These are phyloP conservation scores for Paraphaeosphaeria minitans DNA, from an alignment of 2,329 filamentous ascomycete genomes.

Conservation along the genomic window DNA sequence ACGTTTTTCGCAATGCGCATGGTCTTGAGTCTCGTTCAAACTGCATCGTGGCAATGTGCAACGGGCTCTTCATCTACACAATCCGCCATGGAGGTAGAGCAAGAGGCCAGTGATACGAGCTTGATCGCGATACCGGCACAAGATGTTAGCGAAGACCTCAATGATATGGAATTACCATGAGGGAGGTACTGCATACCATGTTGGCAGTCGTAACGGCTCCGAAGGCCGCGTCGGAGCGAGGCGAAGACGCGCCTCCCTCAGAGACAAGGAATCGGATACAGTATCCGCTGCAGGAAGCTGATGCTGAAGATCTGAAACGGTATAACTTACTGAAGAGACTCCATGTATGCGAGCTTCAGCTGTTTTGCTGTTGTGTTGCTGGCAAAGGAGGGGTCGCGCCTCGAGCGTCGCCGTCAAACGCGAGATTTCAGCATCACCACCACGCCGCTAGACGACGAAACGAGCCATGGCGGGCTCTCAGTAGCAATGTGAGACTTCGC, in stretches of 20 bases:
- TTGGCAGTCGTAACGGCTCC: not conserved
- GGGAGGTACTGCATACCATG: not conserved
- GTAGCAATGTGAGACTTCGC: not conserved
- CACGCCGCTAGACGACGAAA: not conserved
- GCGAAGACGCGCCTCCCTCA: not conserved
- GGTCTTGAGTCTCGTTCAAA: not conserved
- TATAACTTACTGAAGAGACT: not conserved
- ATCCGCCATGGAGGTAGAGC: not conserved
- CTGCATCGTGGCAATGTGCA: no score
- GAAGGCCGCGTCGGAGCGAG: not conserved
- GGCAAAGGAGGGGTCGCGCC: not conserved
- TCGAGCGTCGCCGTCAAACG: not conserved
- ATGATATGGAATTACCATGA: no score
- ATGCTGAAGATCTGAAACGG: not conserved
- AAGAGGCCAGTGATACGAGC: no score
- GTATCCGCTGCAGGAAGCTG: not conserved
- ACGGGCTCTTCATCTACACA: not conserved
- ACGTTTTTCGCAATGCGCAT: not conserved
- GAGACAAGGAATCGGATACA: not conserved
- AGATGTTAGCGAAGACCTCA: not conserved
- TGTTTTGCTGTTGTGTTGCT: not conserved
- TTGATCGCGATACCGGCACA: not conserved
- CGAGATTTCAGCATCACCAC: not conserved
- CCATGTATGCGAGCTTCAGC: not conserved
- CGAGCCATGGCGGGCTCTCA: not conserved